Conservation (phyloP, 257 asterid genomes). For the Plantago major region DNA sequence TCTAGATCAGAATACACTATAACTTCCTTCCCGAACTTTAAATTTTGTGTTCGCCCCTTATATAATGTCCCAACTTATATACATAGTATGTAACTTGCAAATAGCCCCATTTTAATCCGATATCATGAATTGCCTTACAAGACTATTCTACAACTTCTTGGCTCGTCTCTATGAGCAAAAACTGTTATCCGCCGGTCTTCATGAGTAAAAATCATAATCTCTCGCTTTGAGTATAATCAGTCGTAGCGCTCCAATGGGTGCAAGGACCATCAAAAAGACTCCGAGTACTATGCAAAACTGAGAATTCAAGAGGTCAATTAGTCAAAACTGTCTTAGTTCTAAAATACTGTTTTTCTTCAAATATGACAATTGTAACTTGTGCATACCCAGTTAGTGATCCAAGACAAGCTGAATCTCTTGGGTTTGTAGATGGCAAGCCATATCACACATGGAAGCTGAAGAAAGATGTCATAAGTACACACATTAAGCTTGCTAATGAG, state of each 20-base stretch:
- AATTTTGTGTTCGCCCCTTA: no score
- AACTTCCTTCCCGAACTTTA: no score
- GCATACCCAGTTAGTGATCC: constrained; percentile 40
- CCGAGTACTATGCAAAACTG: constrained; percentile 32
- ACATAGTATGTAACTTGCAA: no score
- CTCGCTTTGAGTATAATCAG: constrained; percentile 16
- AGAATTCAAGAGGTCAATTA: neutral
- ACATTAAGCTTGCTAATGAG: neutral
- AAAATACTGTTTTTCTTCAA: neutral
- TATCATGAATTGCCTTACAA: no score
- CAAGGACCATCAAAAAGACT: constrained; percentile 24
- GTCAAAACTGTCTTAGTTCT: neutral
- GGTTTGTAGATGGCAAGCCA: constrained; percentile 45
- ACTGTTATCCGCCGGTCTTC: neutral
- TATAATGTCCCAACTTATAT: no score
- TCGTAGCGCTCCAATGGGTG: constrained; percentile 34
- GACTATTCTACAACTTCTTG: neutral
- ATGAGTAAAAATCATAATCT: constrained; percentile 20
- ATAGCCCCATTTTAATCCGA: no score
- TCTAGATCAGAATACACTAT: no score
- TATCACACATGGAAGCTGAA: constrained; percentile 48
- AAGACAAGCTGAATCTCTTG: constrained; percentile 35
- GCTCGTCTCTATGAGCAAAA: neutral
- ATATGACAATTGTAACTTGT: neutral
- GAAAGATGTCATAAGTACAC: neutral